Percentiles rank a stretch among this genome's conserved stretches.
These are phyloP conservation scores for Cryptococcus maquisensis DNA, from an alignment of 1,284 basidiomycete genomes.

Conservation along the genomic window DNA sequence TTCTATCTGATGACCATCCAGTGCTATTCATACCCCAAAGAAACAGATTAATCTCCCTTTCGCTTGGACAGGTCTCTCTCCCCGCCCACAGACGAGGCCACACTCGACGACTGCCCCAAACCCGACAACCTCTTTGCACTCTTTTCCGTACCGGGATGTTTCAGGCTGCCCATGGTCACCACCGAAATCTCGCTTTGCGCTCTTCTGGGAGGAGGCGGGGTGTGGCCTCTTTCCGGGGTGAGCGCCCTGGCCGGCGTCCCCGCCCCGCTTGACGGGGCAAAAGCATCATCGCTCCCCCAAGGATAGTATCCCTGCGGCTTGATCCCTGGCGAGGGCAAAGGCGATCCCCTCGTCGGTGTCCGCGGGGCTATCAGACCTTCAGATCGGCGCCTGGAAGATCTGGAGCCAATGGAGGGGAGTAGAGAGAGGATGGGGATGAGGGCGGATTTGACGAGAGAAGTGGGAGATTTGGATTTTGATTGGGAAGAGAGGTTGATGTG, in stretches of 20 bases:
- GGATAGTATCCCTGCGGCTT: constrained; percentile 32
- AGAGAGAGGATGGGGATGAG: constrained; percentile 51
- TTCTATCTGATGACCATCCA: neutral
- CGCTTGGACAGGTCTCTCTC: constrained; percentile 1
- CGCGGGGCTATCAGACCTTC: constrained; percentile 64
- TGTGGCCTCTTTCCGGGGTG: constrained; percentile 4
- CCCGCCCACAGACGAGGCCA: neutral
- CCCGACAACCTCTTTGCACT: neutral
- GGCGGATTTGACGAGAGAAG: constrained; percentile 63
- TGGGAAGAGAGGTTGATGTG: neutral
- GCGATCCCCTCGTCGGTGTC: constrained; percentile 42
- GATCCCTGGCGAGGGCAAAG: constrained; percentile 31
- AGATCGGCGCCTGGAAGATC: constrained; percentile 30
- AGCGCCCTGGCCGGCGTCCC: neutral
- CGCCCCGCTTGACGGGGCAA: neutral
- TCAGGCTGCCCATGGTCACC: neutral
- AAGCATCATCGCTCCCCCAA: constrained; percentile 20
- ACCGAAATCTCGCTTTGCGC: constrained; percentile 26
- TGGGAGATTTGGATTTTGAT: constrained; percentile 34
- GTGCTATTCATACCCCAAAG: neutral
- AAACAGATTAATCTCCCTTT: neutral
- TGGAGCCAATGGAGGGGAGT: constrained; percentile 36
- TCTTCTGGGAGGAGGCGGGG: constrained; percentile 30
- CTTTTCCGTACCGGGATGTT: constrained; percentile 2
- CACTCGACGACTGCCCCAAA: neutral